Evolutionary conservation across 2,329 filamentous ascomycete species (phyloP).

Genomic region (Pyrenochaeta sp.): DNA sequence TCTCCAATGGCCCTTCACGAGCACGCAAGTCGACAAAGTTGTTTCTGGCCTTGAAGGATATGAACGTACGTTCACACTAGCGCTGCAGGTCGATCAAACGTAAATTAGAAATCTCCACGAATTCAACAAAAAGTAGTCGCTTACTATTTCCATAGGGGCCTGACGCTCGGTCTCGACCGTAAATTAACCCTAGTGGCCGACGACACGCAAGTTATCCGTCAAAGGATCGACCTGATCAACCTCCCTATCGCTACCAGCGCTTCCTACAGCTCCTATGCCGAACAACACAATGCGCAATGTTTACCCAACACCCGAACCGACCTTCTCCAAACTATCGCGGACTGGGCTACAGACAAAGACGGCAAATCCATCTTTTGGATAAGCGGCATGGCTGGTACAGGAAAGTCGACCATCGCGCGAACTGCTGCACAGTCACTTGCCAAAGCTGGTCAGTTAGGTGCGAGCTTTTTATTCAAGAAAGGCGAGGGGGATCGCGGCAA

Average conservation of each 20-base stretch:
- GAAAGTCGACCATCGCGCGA: conserved; percentile 21
- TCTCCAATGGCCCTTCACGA: no score
- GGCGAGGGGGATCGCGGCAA: conserved; percentile 21
- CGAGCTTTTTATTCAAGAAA: conserved; percentile 22
- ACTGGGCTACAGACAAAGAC: conserved; percentile 23
- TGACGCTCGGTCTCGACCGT: no score
- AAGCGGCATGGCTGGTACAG: conserved; percentile 23
- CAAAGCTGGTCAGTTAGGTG: conserved; percentile 8
- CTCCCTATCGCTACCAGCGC: conserved; percentile 18
- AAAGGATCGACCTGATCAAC: no score
- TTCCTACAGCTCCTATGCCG: conserved; percentile 22
- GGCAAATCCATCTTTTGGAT: conserved; percentile 42
- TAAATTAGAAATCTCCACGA: no score
- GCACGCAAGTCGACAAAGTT: no score
- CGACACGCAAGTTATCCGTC: no score
- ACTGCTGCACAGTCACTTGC: conserved; percentile 28
- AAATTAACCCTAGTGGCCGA: no score
- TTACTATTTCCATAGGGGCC: no score
- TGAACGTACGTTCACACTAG: no score
- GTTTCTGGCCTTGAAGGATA: no score
- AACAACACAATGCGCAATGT: conserved; percentile 28
- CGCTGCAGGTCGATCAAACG: no score
- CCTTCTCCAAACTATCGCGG: conserved; percentile 29
- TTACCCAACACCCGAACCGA: conserved; percentile 34
- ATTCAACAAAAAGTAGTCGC: no score